Base-by-base conservation (phyloP, 2,329 filamentous ascomycete species). In the Colletotrichum higginsianum region DNA sequence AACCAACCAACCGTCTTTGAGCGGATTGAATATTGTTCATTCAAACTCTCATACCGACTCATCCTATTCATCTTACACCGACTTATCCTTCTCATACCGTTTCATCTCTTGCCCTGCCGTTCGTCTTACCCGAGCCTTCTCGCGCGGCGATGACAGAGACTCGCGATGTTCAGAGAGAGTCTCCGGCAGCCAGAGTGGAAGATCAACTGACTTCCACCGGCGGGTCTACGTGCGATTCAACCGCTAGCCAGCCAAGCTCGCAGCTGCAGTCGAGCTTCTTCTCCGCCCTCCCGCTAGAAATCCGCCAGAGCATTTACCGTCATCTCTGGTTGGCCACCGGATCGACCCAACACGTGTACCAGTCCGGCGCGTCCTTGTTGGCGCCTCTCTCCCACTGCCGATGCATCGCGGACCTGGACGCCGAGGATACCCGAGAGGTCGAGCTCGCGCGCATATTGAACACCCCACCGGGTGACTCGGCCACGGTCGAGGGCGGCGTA, bases 271-370 rank as follows among this genome's bases (percentile, higher is more conserved):
- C 68, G 18, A 46, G 21, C 57, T 71, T 68, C 58, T 71, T 71
- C 53, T 68, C 58, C 52, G 40, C 40, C 21, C 53, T 71, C 11
- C 68, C 68, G 3, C 58, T 68, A 35, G 68, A 71, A 30, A 64
- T 71, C 55, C 68, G 68, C 40, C 68, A 55, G 53, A 55, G 57
- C 47, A 63, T 71, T 16, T 71, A 71, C 23, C 46, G 65, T 15
- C 30, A 71, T 21, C 30, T 71, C 21, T 71, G 68, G 68, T 12
- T 30, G 44, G 58, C 65, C 38, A 53, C 65, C n/a, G 68, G 68
- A 16, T 23, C 53, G 30, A 68, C 30, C 1, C 68, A 71, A 12
- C 68, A 71, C 30, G 65, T 71, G n/a, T 71, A 71, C 60, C 68
- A 60, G 40, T 44, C 68, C 21, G 23, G 68, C 13, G 44, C 65